These are phyloP conservation scores for Bruguiera gymnorhiza DNA, from an alignment of 345 rosid genomes.

Conservation along the genomic window DNA sequence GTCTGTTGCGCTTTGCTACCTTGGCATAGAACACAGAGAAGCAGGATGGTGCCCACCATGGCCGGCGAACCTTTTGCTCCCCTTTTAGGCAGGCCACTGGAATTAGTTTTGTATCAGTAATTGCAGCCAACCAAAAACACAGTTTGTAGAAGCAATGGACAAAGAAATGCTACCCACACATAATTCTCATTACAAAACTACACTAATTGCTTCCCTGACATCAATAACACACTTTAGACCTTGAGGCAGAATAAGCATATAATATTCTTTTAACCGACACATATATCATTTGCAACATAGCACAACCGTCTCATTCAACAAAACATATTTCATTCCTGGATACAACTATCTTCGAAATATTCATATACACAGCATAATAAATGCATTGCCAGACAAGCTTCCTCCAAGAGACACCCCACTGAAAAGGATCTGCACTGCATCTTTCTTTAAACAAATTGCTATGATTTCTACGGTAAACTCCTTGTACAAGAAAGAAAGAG, in stretches of 20 bases:
- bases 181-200: background rate
- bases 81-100: constrained; percentile 98
- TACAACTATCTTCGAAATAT: no score
- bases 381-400: background rate
- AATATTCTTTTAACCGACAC: background rate
- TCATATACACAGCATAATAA: background rate
- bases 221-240: background rate
- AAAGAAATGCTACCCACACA: no score
- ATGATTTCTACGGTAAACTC: no score
- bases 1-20: constrained; percentile 92
- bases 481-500: no score
- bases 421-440: background rate
- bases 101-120: constrained; percentile 15
- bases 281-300: background rate
- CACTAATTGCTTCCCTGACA: background rate
- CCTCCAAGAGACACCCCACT: background rate
- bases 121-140: background rate
- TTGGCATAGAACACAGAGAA: constrained; percentile 74
- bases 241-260: no score
- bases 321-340: no score
- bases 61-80: constrained; percentile 86
- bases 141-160: background rate
- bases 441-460: background rate
- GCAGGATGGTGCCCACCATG: constrained; percentile 99
- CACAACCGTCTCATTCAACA: background rate